Percentiles rank a stretch among this genome's conserved stretches.
These are phyloP conservation scores for Mucor sp. DNA, from an alignment of 371 early-diverging fungal genomes.

Conservation along the genomic window DNA sequence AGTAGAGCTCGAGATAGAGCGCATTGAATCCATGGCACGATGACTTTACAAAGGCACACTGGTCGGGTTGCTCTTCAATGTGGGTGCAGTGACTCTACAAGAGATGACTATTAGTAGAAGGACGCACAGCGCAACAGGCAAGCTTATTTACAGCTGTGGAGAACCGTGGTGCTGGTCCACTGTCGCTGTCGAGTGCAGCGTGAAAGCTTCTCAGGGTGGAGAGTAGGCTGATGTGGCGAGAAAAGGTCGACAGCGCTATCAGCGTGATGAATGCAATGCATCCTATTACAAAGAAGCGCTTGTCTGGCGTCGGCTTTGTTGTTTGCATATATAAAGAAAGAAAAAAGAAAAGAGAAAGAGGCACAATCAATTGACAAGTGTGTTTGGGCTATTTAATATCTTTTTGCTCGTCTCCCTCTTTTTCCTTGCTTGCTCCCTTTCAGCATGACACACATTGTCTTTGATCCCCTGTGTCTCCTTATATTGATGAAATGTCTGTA, in stretches of 20 bases:
- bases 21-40: conserved; percentile 57
- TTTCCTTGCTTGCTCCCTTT: neutral
- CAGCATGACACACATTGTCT: neutral
- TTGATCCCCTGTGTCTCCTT: neutral
- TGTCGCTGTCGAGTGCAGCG: neutral
- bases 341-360: neutral
- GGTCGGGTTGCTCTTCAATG: conserved; percentile 53
- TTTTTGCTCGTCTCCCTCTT: neutral
- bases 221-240: neutral
- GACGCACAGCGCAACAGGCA: neutral
- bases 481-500: neutral
- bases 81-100: conserved; percentile 18
- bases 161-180: neutral
- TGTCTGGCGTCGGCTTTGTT: neutral
- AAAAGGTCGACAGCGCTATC: neutral
- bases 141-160: neutral
- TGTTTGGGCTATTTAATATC: neutral
- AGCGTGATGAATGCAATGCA: neutral
- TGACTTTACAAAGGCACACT: conserved; percentile 57
- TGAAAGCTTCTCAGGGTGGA: neutral
- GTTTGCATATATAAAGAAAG: neutral
- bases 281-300: neutral
- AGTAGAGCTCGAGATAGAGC: conserved; percentile 62
- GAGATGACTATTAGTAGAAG: neutral
- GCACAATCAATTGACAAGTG: neutral